Base-by-base conservation (phyloP, 2,329 filamentous ascomycete genomes). In the Arthroderma sp. region DNA sequence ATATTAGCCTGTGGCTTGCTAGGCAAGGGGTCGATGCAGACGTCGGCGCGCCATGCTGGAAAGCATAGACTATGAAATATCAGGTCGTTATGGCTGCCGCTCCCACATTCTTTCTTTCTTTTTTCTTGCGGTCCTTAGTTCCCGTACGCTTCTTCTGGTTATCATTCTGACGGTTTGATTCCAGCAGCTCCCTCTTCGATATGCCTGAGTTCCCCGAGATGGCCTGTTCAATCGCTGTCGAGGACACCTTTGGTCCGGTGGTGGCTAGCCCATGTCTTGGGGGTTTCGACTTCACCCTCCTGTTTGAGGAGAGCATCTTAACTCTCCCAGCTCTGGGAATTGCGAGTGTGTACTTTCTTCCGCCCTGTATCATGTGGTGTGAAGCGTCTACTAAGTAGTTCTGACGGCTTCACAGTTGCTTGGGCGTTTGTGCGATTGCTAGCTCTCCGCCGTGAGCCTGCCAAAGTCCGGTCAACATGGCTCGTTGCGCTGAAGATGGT, bases 201-300 rank as follows among this genome's bases (percentile, higher is more conserved):
- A 38, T 38, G 4, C 15, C 47, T 31, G 17, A 41, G 37, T 58
- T 8, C 17, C 8, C 37, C 44, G 38, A 62, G 3, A 49, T 59
- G 33, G 59, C 49, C 17, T 58, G 49, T 51, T 52, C 49, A 37
- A 47, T 51, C 17, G 44, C 28, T 13, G 58, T 61, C 19, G 62
- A 67, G 41, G 61, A 68, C 53, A 49, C 54, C 13, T 69, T 69
- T 43, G 67, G 67, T 17, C 66, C 67, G 47, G 58, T 57, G 11
- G 62, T 68, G n/a, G 52, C 44, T 15, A 58, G 59, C 15, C 39
- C 51, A 8, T 69, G 64, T 56, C 62, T 60, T 44, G 58, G 63
- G 61, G 64, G 63, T 19, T 68, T 67, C 57, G 67, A 69, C 51
- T 69, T 69, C 55, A 69, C 67, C 2, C 61, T 68, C 15, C 56